Conservation (phyloP, 2,329 filamentous ascomycete species). For the Plenodomus lindquistii region DNA sequence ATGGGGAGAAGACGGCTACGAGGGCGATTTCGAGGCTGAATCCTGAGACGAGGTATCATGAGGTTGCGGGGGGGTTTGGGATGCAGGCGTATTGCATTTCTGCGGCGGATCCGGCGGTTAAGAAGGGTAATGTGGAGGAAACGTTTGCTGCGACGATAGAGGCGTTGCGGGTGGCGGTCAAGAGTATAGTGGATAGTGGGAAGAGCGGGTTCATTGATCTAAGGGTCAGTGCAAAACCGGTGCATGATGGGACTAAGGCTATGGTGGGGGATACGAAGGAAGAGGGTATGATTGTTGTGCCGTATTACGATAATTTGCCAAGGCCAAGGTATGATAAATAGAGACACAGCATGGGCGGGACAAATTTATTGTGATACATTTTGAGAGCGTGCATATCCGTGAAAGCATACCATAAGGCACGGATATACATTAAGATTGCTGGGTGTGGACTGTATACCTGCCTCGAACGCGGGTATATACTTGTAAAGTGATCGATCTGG, state of each 20-base stretch:
- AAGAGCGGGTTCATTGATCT: conserved; percentile 43
- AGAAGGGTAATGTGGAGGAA: neutral
- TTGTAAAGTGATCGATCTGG: neutral
- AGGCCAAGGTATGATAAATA: conserved; percentile 22
- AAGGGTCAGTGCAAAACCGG: conserved; percentile 40
- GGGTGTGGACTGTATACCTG: neutral
- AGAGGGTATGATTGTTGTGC: conserved; percentile 51
- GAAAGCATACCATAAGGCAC: neutral
- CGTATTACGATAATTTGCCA: conserved; percentile 55
- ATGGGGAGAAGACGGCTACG: conserved; percentile 35
- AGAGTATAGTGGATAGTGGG: conserved; percentile 39
- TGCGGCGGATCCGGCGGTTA: conserved; percentile 11
- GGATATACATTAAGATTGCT: neutral
- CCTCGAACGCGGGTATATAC: neutral
- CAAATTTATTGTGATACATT: no score
- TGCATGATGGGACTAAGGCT: conserved; percentile 38
- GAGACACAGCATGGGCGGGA: no score
- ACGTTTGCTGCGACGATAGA: conserved; percentile 4
- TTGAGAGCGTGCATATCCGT: neutral
- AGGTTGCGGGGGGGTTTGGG: conserved; percentile 49
- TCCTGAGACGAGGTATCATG: conserved; percentile 43
- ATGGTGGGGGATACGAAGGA: conserved; percentile 52
- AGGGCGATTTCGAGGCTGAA: conserved; percentile 40
- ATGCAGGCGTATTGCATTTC: conserved; percentile 24
- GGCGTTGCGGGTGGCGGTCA: conserved; percentile 14